phyloP scores from a whole-genome alignment of 495 filamentous ascomycete species.

The Elasticomyces elasticus region DNA sequence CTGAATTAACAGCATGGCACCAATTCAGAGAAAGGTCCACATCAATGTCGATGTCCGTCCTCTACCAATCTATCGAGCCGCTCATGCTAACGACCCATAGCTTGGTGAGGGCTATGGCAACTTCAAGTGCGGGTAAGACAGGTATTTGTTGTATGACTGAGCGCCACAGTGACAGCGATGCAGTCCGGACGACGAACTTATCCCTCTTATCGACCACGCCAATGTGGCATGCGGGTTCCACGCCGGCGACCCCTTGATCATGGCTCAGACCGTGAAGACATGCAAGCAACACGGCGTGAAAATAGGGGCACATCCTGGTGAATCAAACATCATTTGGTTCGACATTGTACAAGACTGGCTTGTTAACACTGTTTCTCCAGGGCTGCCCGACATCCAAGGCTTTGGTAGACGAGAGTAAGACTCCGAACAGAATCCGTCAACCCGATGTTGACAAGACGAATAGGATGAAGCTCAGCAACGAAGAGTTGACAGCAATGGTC shows the following conservation, averaged over 20 bases:
- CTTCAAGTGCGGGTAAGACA: constrained; percentile 30
- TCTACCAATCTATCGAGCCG: neutral
- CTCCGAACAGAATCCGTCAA: neutral
- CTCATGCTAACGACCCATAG: constrained; percentile 13
- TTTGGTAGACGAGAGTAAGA: constrained; percentile 43
- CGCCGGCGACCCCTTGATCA: constrained; percentile 49
- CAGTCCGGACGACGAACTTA: constrained; percentile 47
- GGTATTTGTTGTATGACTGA: neutral
- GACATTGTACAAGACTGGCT: neutral
- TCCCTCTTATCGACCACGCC: constrained; percentile 47
- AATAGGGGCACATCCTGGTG: constrained; percentile 52
- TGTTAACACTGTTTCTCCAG: neutral
- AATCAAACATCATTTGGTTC: neutral
- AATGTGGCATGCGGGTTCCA: constrained; percentile 57
- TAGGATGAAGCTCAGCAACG: constrained; percentile 29
- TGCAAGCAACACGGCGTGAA: constrained; percentile 46
- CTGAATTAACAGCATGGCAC: constrained; percentile 28
- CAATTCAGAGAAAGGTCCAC: constrained; percentile 40
- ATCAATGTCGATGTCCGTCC: constrained; percentile 39
- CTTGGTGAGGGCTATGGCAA: constrained; percentile 45
- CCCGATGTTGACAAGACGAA: neutral
- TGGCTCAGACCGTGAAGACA: constrained; percentile 46
- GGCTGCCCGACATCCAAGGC: constrained; percentile 49
- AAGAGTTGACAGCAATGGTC: constrained; percentile 47
- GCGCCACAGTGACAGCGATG: neutral